phyloP scores from a whole-genome alignment of 805 yeast species.

The Saccharomycopsis babjevae region DNA sequence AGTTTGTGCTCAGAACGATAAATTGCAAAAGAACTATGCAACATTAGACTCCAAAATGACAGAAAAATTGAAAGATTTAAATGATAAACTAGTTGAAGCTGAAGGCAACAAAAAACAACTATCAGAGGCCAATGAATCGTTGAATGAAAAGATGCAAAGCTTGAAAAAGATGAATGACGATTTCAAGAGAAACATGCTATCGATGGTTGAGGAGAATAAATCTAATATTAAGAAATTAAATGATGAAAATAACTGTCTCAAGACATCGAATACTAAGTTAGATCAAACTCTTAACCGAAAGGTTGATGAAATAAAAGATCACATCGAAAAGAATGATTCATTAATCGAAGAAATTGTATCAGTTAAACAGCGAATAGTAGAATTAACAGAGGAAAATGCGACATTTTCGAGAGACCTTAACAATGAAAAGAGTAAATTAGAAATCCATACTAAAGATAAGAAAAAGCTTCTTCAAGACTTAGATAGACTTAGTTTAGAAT shows the following conservation, averaged over 20 bases:
- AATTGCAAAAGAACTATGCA: neutral
- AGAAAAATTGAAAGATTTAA: neutral
- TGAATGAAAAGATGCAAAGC: neutral
- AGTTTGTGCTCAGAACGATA: neutral
- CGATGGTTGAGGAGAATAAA: too few species aligned
- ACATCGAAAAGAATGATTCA: neutral
- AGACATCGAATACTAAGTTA: conserved; percentile 2
- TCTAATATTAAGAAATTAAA: neutral
- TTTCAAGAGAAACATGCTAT: neutral
- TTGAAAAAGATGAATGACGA: neutral
- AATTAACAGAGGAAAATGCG: neutral
- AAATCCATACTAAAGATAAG: neutral
- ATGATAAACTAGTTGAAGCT: neutral
- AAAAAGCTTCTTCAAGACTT: neutral
- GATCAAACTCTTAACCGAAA: conserved; percentile 1
- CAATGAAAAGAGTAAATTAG: neutral
- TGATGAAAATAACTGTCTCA: neutral
- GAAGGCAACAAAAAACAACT: neutral
- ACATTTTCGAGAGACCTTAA: neutral
- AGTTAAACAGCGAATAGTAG: neutral
- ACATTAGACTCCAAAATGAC: neutral
- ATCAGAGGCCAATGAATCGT: neutral
- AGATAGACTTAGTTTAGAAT: neutral
- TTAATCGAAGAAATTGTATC: neutral
- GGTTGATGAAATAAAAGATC: neutral